Base-by-base conservation (phyloP, 2,329 filamentous ascomycete species). In the Aspergillus vadensis region DNA sequence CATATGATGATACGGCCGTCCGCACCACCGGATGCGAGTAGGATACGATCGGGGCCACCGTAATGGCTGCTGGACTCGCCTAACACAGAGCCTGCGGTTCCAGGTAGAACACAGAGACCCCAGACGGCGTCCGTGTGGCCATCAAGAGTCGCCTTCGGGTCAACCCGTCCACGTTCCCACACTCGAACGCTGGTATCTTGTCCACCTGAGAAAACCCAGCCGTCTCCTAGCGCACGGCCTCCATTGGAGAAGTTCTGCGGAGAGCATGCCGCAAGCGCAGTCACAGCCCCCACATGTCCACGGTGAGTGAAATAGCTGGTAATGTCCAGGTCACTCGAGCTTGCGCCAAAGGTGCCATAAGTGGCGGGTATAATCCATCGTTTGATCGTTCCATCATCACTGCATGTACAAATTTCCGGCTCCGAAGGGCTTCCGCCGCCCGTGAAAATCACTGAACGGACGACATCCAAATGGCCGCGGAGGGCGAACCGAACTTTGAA, bases 141-240 rank as follows among this genome's bases (percentile, higher is more conserved):
- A 67, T 97, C 92, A 4, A 99, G 82, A 0, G 92, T 97, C 2
- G 92, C 92, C 77, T 98, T 98, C 7, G 95, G 92, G 73, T 98
- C 95, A 32, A 99, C 92, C 50, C 94, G 84, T 27, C 94, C 94
- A 54, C 93, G 87, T 76, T 99, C 94, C 95, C 95, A 99, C 0
- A 99, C 92, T 30, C 93, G 87, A 39, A 99, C 88, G 6, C 92
- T 96, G 17, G 91, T 88, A 76, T 99, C 95, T 74, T 97, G 92
- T 4, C 95, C 95, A 62, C 95, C 95, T 5, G 94, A 98, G 77
- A 99, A 99, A 66, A 99, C 93, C 95, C 95, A 99, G 27, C 95
- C 95, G 69, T 98, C 95, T 32, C 94, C 94, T 69, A 90, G 87
- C 7, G 91, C 91, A 64, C 93, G 87, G 6, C 93, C 92, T 38